Base-by-base conservation (phyloP, 179 eudicot genomes). In the Gypsophila paniculata region DNA sequence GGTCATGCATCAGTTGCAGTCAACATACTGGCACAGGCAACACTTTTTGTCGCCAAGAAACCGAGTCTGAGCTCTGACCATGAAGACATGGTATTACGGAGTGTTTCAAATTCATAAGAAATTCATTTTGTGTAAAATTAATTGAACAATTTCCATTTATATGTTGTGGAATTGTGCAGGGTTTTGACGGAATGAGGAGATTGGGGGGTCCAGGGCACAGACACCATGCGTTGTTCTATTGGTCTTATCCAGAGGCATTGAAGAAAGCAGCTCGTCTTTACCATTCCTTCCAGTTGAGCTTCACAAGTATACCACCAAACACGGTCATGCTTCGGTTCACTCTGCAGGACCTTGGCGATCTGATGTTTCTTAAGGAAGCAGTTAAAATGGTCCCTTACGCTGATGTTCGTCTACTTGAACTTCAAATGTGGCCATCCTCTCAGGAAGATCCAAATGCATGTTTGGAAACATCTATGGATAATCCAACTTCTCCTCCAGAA, bases 291-390 rank as follows among this genome's bases (percentile, higher is more conserved):
- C 5, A 15, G 8, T 0, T 63, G 14, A 18, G 22, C 48, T 60
- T 63, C n/a, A 48, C 23, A 3, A n/a, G 8, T 34, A 34, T 5
- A n/a, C 23, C 67, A 63, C 48, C 22, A 15, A 17, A 62, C 48
- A 14, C 11, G 8, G 25, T 62, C 22, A 62, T 62, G 46, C 46
- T 63, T 63, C 48, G 46, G 13, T 63, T 63, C 67, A 36, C n/a
- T 36, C 67, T 63, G 18, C 18, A 34, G 2, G 67, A 36, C n/a
- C 67, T 36, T 34, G 67, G 67, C 22, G 15, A 63, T 36, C 67
- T 63, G 48, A 8, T 34, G 25, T 63, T 34, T 38, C 46, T 63
- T 12, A 63, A 2, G 14, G 65, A 36, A 63, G 48, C 67, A 5
- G 14, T 12, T 25, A 26, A 26, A 29, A 29, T 29, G 9, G 29